Evolutionary conservation across 2,329 filamentous ascomycete species (phyloP), one percentile per base, ranked within the genome.

Genomic region (Emergomyces pasteurianus): DNA sequence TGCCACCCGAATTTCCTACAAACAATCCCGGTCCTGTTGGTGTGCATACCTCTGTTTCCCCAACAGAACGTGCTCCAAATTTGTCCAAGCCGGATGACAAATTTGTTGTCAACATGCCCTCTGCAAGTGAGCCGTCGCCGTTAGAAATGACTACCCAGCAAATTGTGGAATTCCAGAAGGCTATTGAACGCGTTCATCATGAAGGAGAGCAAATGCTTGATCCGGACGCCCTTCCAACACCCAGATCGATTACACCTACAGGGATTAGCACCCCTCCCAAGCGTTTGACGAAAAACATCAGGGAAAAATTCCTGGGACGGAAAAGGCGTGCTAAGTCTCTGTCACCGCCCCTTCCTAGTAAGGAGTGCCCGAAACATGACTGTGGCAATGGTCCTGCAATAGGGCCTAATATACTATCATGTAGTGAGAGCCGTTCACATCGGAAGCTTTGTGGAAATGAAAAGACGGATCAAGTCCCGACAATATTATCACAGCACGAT

Each of bases 21-120:
- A 50, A 26, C 28, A 31, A 59, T n/a, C 40, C 36, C 52, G n/a
- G 23, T 7, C 34, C 52, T 38, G 31, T 23, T 38, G 18, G 16
- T 26, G 38, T 26, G 12, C 9, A 16, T 18, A 10, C 70, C 2
- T 60, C 72, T 9, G 74, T 70, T 7, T 70, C 69, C 18, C 61
- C 73, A 12, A 71, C 70, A 6, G 68, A 67, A 1, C 68, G 69
- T 26, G 65, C 70, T 23, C 68, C 67, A 34, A 72, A 70, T 0
- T 65, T 69, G 28, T 71, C 68, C 16, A 71, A 73, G 43, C 71
- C 73, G 70, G 72, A 74, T 58, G 75, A 77, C 61, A 69, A 67
- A 65, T 77, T 76, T 62, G 74, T 76, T 52, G 73, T 77, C 40
- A 69, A 77, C 56, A 77, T 76, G 74, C 75, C 74, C 5, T 73